Conservation (phyloP, 192 early-diverging fungal species). For the Coemansia sp. region DNA sequence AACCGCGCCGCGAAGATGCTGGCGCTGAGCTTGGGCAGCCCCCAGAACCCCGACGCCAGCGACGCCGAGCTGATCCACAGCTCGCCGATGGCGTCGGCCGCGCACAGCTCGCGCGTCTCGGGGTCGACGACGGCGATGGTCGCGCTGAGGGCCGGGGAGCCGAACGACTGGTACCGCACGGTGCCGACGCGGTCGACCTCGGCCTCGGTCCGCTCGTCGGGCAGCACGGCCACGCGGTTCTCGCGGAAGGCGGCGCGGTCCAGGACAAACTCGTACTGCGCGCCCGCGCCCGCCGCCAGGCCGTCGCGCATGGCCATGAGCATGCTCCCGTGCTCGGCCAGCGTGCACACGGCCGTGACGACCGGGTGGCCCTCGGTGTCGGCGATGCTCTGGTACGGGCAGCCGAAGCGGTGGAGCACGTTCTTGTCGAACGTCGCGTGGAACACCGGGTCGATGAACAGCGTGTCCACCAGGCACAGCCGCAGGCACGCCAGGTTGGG, state of each 20-base stretch:
- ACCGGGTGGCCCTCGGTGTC: conserved; percentile 49
- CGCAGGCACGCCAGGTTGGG: conserved; percentile 61
- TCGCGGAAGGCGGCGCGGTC: conserved; percentile 62
- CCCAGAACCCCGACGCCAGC: conserved; percentile 76
- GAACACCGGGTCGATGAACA: conserved; percentile 59
- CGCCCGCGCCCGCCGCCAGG: conserved; percentile 10
- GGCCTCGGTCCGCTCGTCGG: conserved; percentile 22
- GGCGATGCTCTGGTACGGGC: conserved; percentile 45
- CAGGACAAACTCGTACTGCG: conserved; percentile 59
- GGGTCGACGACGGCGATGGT: conserved; percentile 81
- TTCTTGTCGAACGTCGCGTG: conserved; percentile 53
- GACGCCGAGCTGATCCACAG: conserved; percentile 80
- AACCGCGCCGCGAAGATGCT: conserved; percentile 70
- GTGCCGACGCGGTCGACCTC: conserved; percentile 35
- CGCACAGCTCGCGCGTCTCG: conserved; percentile 71
- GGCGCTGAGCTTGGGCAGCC: conserved; percentile 67
- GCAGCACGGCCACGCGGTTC: conserved; percentile 61
- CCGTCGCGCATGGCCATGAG: conserved; percentile 70
- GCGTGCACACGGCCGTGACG: conserved; percentile 62
- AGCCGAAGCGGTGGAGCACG: conserved; percentile 50
- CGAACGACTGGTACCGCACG: conserved; percentile 47
- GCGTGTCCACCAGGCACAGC: conserved; percentile 64
- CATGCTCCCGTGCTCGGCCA: conserved; percentile 76
- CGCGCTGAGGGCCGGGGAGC: conserved; percentile 42
- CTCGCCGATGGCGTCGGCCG: conserved; percentile 75